Percentiles rank a stretch among this genome's conserved stretches.
These are phyloP conservation scores for Phycomyces blakesleeanus DNA, from an alignment of 192 early-diverging fungal species.

Conservation along the genomic window DNA sequence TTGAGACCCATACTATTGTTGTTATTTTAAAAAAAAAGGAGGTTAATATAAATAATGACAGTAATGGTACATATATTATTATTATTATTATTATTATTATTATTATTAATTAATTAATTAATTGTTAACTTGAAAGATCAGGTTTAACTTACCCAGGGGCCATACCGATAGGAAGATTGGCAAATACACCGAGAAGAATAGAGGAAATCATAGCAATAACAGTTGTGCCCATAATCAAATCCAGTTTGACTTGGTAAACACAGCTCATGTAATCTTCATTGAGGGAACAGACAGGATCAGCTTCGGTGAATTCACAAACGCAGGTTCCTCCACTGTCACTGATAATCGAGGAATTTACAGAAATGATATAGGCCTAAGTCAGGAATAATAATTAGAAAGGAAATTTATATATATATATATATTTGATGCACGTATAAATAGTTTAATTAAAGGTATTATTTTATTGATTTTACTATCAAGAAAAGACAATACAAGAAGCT, in stretches of 20 bases:
- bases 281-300: conserved; percentile 50
- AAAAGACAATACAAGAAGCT: too few relatives aligned
- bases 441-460: background rate
- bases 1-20: conserved; percentile 67
- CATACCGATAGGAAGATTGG: conserved; percentile 76
- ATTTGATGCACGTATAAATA: too few relatives aligned
- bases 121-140: background rate
- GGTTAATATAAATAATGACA: too few relatives aligned
- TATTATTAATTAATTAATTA: background rate
- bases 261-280: conserved; percentile 61
- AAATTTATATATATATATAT: too few relatives aligned
- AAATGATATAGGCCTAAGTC: conserved; percentile 32
- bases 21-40: background rate
- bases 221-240: conserved; percentile 70
- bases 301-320: conserved; percentile 49
- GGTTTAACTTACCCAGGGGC: conserved; percentile 58
- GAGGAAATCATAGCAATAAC: conserved; percentile 62
- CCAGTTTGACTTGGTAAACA: conserved; percentile 56
- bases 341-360: conserved; percentile 70
- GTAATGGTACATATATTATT: too few relatives aligned
- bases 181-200: conserved; percentile 60
- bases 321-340: conserved; percentile 69
- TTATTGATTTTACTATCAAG: background rate
- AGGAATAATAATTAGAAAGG: background rate
- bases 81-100: too few relatives aligned